Conservation (phyloP, 306 rosid genomes). For the Lithocarpus polystachyus region DNA sequence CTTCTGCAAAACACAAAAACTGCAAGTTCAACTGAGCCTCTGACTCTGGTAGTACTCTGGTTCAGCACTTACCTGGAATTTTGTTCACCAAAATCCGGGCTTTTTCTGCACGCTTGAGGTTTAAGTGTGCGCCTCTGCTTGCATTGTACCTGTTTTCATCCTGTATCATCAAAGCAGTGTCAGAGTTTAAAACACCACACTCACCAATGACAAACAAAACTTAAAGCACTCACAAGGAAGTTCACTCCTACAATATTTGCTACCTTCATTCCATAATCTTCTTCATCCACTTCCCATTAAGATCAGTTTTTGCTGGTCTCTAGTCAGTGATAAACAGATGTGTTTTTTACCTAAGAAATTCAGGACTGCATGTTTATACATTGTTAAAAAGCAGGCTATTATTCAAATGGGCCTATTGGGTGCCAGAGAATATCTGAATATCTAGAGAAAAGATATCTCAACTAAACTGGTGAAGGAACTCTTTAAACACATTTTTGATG, state of each 20-base stretch:
- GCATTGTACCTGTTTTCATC: conserved; percentile 99
- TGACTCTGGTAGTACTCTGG: conserved; percentile 4
- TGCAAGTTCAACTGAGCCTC: neutral
- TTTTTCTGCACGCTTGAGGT: conserved; percentile 97
- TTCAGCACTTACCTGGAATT: conserved; percentile 66
- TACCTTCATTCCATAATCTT: neutral
- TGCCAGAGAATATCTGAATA: neutral
- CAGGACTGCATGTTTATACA: neutral
- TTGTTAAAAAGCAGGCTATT: neutral
- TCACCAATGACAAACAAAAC: neutral
- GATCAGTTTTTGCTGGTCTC: neutral
- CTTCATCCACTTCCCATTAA: neutral
- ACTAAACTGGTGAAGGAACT: neutral
- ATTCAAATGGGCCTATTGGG: neutral
- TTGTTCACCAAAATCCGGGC: conserved; percentile 95
- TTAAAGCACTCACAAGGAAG: neutral
- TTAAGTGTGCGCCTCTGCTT: conserved; percentile 99
- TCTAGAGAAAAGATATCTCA: neutral
- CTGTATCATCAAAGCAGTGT: conserved; percentile 49
- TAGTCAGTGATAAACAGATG: neutral
- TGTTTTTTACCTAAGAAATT: neutral
- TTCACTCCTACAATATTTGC: neutral
- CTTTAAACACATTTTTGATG: neutral
- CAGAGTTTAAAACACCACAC: conserved; percentile 5
- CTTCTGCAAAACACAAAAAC: neutral